These are phyloP conservation scores for Colletotrichum paranaense DNA, from an alignment of 2,329 filamentous ascomycete species.

Conservation along the genomic window DNA sequence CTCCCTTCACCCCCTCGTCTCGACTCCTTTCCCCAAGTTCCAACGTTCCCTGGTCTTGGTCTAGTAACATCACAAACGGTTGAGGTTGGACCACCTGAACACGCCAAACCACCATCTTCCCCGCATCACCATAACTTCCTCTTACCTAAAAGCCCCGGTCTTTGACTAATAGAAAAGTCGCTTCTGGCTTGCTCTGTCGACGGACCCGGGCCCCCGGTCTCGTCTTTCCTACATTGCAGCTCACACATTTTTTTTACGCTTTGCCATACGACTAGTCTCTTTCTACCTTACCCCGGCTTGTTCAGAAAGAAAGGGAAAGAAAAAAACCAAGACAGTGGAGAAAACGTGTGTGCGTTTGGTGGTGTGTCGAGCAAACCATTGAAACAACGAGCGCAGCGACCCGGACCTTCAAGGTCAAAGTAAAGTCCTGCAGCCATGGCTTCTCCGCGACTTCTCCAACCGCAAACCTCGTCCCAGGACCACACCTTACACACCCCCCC, in stretches of 20 bases:
- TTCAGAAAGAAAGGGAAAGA: not conserved
- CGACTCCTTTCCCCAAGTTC: conserved; percentile 5
- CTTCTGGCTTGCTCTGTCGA: conserved; percentile 31
- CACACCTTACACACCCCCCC: conserved; percentile 46
- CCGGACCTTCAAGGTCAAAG: conserved; percentile 30
- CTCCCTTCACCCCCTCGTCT: conserved; percentile 39
- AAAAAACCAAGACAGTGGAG: not conserved
- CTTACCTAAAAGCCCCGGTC: conserved; percentile 58
- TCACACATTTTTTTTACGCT: not conserved
- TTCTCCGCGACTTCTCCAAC: conserved; percentile 30
- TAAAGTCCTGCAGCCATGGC: conserved; percentile 34
- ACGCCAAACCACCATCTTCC: conserved; percentile 46
- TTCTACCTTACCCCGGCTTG: not conserved
- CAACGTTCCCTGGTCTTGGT: conserved; percentile 33
- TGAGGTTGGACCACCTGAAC: conserved; percentile 35
- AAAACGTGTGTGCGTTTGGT: conserved; percentile 22
- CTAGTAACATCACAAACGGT: conserved; percentile 37
- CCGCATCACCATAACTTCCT: conserved; percentile 53
- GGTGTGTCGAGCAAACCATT: conserved; percentile 34
- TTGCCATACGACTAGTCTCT: not conserved
- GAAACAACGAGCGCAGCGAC: conserved; percentile 33
- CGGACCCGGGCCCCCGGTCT: conserved; percentile 27
- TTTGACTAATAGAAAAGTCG: conserved; percentile 60
- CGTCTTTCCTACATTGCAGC: conserved; percentile 33
- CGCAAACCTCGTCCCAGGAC: conserved; percentile 43